Conservation (phyloP, 179 eudicot species). For the Monotropa hypopitys region DNA sequence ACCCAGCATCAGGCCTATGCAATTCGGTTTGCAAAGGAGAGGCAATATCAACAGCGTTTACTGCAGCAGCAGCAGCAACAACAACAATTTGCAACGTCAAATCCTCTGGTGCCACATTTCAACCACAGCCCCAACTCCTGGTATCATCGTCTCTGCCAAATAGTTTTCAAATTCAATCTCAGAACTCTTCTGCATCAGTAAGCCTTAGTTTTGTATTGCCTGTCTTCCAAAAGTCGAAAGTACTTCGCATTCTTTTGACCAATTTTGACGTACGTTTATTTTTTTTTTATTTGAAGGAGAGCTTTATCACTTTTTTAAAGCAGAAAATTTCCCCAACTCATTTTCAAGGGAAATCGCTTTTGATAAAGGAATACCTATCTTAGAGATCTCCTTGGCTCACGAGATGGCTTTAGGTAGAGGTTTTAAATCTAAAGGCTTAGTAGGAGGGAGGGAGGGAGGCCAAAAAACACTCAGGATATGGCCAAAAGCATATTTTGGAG, state of each 20-base stretch:
- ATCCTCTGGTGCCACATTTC: constrained; percentile 48
- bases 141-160: constrained; percentile 39
- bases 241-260: not conserved
- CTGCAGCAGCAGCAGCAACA: constrained; percentile 49
- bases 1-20: constrained; percentile 64
- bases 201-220: not conserved
- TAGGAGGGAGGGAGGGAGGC: not conserved
- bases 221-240: not conserved
- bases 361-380: not conserved
- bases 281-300: not conserved
- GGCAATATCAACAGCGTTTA: constrained; percentile 52
- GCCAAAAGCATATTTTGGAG: not conserved
- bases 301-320: not conserved
- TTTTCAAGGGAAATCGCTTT: not conserved
- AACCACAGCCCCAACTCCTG: constrained; percentile 38
- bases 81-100: constrained; percentile 44
- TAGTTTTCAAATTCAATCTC: constrained; percentile 41
- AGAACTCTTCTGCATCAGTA: constrained; percentile 34
- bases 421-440: not conserved
- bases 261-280: not conserved
- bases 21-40: constrained; percentile 53
- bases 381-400: not conserved
- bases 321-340: not conserved
- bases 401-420: not conserved
- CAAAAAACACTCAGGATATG: not conserved